Evolutionary conservation across 2,329 filamentous ascomycete species (phyloP).

Genomic region (Fusarium devonianum): DNA sequence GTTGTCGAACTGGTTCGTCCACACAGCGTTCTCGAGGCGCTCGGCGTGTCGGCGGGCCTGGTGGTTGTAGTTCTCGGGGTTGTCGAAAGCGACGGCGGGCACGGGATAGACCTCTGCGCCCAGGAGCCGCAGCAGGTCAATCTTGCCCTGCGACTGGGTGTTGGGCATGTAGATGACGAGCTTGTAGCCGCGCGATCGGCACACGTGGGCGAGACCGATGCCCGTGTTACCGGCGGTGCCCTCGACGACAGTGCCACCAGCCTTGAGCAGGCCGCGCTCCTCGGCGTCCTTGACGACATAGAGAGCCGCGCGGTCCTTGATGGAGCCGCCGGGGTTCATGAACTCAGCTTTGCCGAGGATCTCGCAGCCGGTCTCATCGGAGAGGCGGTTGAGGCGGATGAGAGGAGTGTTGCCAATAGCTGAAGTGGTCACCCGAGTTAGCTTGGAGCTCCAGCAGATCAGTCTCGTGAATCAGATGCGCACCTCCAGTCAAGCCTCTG

Average conservation of each 20-base stretch:
- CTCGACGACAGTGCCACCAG: constrained; percentile 94
- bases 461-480: constrained; percentile 31
- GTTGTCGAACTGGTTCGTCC: constrained; percentile 99
- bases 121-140: constrained; percentile 87
- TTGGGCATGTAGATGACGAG: constrained; percentile 99
- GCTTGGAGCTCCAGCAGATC: background rate
- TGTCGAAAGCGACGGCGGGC: constrained; percentile 92
- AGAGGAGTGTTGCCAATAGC: constrained; percentile 98
- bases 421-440: constrained; percentile 47
- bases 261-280: constrained; percentile 79
- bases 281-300: constrained; percentile 96
- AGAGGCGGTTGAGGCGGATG: constrained; percentile 87
- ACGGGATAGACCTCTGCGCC: constrained; percentile 97
- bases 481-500: constrained; percentile 83
- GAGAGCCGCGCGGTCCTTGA: constrained; percentile 95
- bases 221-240: constrained; percentile 98
- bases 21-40: constrained; percentile 83
- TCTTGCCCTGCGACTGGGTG: constrained; percentile 97
- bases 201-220: constrained; percentile 96
- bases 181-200: constrained; percentile 88
- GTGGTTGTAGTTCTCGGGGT: constrained; percentile 97
- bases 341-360: constrained; percentile 97
- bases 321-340: constrained; percentile 94
- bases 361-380: constrained; percentile 90
- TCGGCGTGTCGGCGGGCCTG: constrained; percentile 93